Evolutionary conservation across 2,329 filamentous ascomycete species (phyloP), one percentile per base, ranked within the genome.

Genomic region (Venturia oleaginea): DNA sequence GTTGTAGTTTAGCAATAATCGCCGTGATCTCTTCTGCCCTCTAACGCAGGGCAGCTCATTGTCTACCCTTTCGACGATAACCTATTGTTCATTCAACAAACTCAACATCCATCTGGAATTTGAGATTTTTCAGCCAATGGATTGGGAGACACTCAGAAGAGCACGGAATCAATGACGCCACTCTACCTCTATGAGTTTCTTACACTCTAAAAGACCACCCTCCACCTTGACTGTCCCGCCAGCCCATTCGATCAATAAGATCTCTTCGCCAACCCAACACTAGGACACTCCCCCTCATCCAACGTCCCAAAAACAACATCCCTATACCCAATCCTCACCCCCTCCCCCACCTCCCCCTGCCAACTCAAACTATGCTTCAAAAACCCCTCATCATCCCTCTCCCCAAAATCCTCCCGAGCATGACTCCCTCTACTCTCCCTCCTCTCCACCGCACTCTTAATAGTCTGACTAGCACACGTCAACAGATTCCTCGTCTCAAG

Each of bases 281-380:
- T 32, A n/a, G 66, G 65, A 67, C 77, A 80, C 68, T 80, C 79
- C 1, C 64, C 64, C 70, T 79, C 75, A 73, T 81, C 77, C 68
- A 81, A 67, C 15, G 79, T 80, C 38, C 69, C 67, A 73, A 77
- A 74, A 27, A 72, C 70, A 30, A 81, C 79, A 17, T 65, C 72
- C 61, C 79, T 73, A 64, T 76, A 80, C 37, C 75, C 76, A 67
- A 78, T 72, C 66, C 67, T 70, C 1, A 81, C 78, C 5, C 75
- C 72, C 11, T 76, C 72, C 0, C 74, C 77, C 4, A 75, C 70
- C 19, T 67, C 70, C 43, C 63, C 67, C 71, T 80, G 78, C 79
- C 79, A 81, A 27, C 73, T 79, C 66, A 81, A 65, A 66, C 75
- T 80, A 73, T 81, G 79, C 70, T 75, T 78, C 77, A 80, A 74